phyloP scores from a whole-genome alignment of 805 yeast species.

The Candida tibetensis region DNA sequence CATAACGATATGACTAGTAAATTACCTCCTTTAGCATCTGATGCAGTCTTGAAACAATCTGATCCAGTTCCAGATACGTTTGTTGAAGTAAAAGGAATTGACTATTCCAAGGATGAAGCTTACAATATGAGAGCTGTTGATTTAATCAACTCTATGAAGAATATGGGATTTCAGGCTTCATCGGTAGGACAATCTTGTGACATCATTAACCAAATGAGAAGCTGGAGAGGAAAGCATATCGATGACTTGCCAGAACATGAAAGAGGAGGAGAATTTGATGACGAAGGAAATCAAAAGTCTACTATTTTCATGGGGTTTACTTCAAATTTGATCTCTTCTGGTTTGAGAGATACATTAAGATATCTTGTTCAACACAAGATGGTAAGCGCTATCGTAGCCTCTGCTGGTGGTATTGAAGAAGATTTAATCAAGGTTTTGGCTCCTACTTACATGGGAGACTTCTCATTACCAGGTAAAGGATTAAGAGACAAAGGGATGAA shows the following conservation, averaged over 20 bases:
- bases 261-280: slow-evolving; percentile 71
- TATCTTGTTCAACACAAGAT: slow-evolving; percentile 89
- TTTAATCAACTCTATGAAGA: slow-evolving; percentile 76
- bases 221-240: slow-evolving; percentile 83
- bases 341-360: slow-evolving; percentile 86
- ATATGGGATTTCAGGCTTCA: slow-evolving; percentile 97
- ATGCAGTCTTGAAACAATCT: slow-evolving; percentile 86
- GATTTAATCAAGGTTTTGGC: slow-evolving; percentile 95
- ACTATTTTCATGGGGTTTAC: slow-evolving; percentile 96
- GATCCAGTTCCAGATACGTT: slow-evolving; percentile 82
- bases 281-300: slow-evolving; percentile 72
- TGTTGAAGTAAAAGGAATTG: slow-evolving; percentile 81
- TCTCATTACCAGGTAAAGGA: slow-evolving; percentile 71
- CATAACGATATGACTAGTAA: slow-evolving; percentile 11
- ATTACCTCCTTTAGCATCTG: slow-evolving; percentile 73
- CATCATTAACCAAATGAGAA: slow-evolving; percentile 86
- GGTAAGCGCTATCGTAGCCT: slow-evolving; percentile 93
- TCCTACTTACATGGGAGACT: slow-evolving; percentile 94
- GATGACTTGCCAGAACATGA: slow-evolving; percentile 67
- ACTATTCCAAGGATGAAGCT: slow-evolving; percentile 76
- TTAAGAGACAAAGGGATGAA: slow-evolving; percentile 95
- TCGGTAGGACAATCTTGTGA: slow-evolving; percentile 86
- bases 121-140: slow-evolving; percentile 77
- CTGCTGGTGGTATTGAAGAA: slow-evolving; percentile 98
- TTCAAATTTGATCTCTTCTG: slow-evolving; percentile 92